A percentile compares a stretch with the other conserved stretches of the same genome.
phyloP scores from a whole-genome alignment of 305 asterid genomes.

The Ajuga reptans region DNA sequence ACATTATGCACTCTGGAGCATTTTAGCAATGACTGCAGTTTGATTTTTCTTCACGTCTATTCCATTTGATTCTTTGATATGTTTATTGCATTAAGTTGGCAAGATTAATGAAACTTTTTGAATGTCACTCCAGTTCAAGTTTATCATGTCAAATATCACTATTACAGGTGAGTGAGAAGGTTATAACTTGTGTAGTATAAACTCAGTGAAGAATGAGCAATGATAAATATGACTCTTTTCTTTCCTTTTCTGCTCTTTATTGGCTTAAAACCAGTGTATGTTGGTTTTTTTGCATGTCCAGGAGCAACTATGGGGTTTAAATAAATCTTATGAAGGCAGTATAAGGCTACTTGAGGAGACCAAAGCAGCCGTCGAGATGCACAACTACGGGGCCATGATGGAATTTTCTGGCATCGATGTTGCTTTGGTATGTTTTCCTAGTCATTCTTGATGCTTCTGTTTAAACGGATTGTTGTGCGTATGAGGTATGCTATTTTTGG shows the following conservation, averaged over 20 bases:
- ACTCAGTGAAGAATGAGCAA: not conserved
- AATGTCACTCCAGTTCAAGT: not conserved
- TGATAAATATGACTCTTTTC: not conserved
- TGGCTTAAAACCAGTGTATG: not conserved
- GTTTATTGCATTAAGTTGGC: not conserved
- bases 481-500: not conserved
- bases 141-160: not conserved
- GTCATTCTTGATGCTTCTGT: constrained; percentile 3
- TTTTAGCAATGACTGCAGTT: not conserved
- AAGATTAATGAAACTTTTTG: not conserved
- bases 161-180: not conserved
- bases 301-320: constrained; percentile 65
- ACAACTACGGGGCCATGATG: constrained; percentile 72
- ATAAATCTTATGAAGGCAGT: constrained; percentile 51
- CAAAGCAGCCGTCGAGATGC: constrained; percentile 86
- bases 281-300: constrained; percentile 23
- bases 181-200: not conserved
- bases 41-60: not conserved
- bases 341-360: constrained; percentile 65
- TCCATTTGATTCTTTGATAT: not conserved
- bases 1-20: not conserved
- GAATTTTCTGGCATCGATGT: constrained; percentile 66
- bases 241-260: not conserved
- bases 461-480: not conserved
- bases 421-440: constrained; percentile 37